phyloP scores from a whole-genome alignment of 352 stramenopile species.

The Chrysophaeum taylorii region DNA sequence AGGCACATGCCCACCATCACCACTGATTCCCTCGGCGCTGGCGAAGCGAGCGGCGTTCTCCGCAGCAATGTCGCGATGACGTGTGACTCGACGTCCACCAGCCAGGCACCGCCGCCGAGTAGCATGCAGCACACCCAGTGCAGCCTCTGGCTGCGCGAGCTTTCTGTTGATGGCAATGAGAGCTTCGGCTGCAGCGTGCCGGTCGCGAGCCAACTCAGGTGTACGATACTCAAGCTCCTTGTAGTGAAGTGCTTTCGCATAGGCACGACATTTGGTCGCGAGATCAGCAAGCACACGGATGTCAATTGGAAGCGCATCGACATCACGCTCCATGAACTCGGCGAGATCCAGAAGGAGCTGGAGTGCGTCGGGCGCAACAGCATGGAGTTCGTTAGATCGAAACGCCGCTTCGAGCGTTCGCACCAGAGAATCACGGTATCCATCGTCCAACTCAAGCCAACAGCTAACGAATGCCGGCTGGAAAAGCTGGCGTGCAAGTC shows the following conservation, averaged over 20 bases:
- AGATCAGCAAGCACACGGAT: conserved; percentile 86
- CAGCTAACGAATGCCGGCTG: conserved; percentile 96
- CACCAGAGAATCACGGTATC: conserved; percentile 81
- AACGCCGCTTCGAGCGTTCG: conserved; percentile 84
- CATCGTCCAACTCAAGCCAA: conserved; percentile 90
- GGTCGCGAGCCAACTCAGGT: background rate
- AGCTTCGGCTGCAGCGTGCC: conserved; percentile 68
- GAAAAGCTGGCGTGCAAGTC: conserved; percentile 88
- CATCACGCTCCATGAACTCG: conserved; percentile 98
- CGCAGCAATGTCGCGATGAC: no score
- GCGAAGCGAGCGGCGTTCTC: no score
- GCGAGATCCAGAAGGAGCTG: conserved; percentile 90
- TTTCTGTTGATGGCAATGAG: conserved; percentile 99
- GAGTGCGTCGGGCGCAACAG: conserved; percentile 86
- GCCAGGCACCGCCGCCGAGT: conserved; percentile 45
- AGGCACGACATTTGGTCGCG: conserved; percentile 90
- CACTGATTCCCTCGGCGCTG: no score
- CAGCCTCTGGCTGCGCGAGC: conserved; percentile 83
- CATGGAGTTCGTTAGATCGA: conserved; percentile 54
- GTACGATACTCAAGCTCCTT: conserved; percentile 91
- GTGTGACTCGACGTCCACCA: no score
- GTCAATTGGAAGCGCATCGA: conserved; percentile 87
- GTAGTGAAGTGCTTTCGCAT: conserved; percentile 93
- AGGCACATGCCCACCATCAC: no score
- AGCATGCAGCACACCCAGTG: conserved; percentile 91